These are phyloP conservation scores for Suillus cothurnatus DNA, from an alignment of 768 basidiomycete species.

Conservation along the genomic window DNA sequence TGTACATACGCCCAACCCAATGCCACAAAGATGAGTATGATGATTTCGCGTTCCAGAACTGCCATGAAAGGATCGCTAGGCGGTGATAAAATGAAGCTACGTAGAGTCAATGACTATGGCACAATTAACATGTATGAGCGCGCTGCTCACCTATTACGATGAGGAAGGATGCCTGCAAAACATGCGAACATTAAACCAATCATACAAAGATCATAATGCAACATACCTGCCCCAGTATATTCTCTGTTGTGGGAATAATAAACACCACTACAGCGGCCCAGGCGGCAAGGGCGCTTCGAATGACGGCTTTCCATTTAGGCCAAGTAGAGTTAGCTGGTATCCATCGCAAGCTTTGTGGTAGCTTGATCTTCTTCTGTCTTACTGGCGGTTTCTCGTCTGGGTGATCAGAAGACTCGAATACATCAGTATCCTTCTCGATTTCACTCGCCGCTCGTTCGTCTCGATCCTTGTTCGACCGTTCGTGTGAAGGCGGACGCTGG, in stretches of 20 bases:
- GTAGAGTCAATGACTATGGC: conserved; percentile 5
- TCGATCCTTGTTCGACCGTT: background rate
- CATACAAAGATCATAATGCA: background rate
- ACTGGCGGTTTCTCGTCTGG: background rate
- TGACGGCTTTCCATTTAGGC: conserved; percentile 61
- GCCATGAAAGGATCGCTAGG: conserved; percentile 69
- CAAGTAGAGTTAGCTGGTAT: conserved; percentile 57
- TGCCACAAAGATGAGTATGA: conserved; percentile 50
- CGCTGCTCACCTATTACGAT: conserved; percentile 56
- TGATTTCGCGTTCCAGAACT: conserved; percentile 65
- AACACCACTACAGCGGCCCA: conserved; percentile 65
- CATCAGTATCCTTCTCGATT: background rate
- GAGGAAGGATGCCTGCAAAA: conserved; percentile 58
- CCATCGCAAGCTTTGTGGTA: conserved; percentile 50
- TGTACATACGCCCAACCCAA: conserved; percentile 63
- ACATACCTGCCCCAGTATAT: conserved; percentile 57
- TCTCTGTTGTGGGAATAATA: conserved; percentile 51
- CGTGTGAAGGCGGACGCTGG: background rate
- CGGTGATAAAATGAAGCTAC: conserved; percentile 67
- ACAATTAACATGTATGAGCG: no score
- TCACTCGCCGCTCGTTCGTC: background rate
- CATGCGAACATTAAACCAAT: conserved; percentile 3
- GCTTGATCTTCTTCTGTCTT: conserved; percentile 3
- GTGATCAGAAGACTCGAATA: background rate
- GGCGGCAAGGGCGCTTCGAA: conserved; percentile 62